phyloP scores from a whole-genome alignment of 768 basidiomycete genomes.

The Favolaschia claudopus region DNA sequence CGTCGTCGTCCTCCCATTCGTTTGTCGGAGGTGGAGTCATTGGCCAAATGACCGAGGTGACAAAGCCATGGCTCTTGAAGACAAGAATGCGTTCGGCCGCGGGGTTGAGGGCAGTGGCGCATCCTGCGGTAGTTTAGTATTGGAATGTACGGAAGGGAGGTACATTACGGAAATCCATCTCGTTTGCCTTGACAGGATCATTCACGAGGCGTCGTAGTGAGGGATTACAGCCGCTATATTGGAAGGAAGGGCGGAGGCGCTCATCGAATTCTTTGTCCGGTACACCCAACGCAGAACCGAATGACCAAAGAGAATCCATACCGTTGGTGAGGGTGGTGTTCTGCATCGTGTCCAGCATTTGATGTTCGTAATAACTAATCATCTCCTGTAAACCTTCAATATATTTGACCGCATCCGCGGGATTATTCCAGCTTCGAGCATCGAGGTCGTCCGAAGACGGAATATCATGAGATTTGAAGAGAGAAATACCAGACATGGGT shows the following conservation, averaged over 20 bases:
- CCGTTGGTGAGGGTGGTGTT: background rate
- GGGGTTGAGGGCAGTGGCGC: too few species aligned
- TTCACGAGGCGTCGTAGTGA: background rate
- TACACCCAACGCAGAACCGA: background rate
- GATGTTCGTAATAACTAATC: background rate
- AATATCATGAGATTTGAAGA: too few species aligned
- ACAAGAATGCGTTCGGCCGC: too few species aligned
- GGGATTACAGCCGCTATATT: background rate
- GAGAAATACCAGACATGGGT: background rate
- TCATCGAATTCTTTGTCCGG: background rate
- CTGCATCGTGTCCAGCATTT: background rate
- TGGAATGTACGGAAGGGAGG: too few species aligned
- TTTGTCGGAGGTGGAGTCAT: too few species aligned
- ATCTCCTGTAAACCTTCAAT: background rate
- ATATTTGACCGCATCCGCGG: background rate
- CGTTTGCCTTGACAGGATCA: background rate
- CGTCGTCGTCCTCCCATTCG: too few species aligned
- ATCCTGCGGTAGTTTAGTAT: too few species aligned
- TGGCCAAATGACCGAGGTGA: too few species aligned
- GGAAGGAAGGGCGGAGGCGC: background rate
- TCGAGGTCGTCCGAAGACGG: too few species aligned
- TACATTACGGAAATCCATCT: constrained; percentile 1
- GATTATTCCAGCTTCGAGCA: too few species aligned
- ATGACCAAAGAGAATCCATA: background rate
- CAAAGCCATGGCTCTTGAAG: background rate